phyloP scores from a whole-genome alignment of 148 eudicot genomes.

The Linanthus parryae region DNA sequence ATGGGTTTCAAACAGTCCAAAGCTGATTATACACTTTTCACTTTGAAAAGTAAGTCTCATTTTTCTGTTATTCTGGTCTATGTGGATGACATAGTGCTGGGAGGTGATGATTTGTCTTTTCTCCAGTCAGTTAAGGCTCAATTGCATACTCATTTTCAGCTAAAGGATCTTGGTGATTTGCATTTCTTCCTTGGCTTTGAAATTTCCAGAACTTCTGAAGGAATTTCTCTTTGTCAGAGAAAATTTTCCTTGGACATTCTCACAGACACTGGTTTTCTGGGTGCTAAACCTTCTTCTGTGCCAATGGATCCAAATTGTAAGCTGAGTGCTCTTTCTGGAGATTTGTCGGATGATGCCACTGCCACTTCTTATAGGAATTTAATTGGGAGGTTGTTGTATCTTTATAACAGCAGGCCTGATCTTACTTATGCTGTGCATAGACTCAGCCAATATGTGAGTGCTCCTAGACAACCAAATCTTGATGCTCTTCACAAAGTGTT shows the following conservation, averaged over 20 bases:
- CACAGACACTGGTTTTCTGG: neutral
- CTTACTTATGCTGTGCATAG: too few relatives aligned
- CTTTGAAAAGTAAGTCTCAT: neutral
- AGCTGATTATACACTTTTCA: neutral
- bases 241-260: constrained; percentile 1
- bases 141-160: neutral
- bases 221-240: neutral
- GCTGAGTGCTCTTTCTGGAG: too few relatives aligned
- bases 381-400: neutral
- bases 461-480: too few relatives aligned
- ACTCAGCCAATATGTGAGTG: too few relatives aligned
- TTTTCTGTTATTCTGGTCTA: neutral
- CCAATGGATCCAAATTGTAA: neutral
- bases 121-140: neutral
- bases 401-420: too few relatives aligned
- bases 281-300: neutral
- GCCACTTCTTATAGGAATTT: neutral
- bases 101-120: neutral
- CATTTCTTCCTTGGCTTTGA: constrained; percentile 1
- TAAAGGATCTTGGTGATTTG: neutral
- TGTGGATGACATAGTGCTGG: constrained; percentile 2
- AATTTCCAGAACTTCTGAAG: neutral
- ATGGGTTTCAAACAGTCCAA: neutral
- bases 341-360: neutral
- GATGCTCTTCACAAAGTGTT: too few relatives aligned